Evolutionary conservation across 306 rosid species (phyloP), one percentile per base, ranked within the genome.

Genomic region (Vicia faba): DNA sequence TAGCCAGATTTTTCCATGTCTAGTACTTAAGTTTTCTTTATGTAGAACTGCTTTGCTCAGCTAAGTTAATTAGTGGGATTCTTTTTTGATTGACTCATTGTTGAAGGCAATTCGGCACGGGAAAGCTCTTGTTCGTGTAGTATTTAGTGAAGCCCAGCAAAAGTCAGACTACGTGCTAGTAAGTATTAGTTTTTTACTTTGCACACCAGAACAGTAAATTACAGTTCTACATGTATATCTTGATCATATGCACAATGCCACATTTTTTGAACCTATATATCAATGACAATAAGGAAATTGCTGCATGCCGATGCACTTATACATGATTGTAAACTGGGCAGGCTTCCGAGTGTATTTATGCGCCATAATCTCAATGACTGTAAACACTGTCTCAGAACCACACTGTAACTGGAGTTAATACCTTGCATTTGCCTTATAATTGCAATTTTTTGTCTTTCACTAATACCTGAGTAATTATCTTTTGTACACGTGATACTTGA

Each of bases 101-200:
- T 64, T 85, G 84, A 74, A 92, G 98, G 96, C 96, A 77, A 76
- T 78, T 71, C 84, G 80, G 67, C 87, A 74, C 69, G 98, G 98
- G 70, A 86, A 80, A 78, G 96, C 96, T 68, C 96, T 92, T 44
- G 77, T 92, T 76, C 89, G 85, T 75, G 40, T 89, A 66, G 77
- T 93, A 75, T 79, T 89, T 44, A 75, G 82, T 64, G 75, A 75
- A 44, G 81, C 75, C 62, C 89, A 73, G 4, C 82, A 78, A 77
- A 92, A 87, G 74, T 87, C 96, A 20, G 96, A 92, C 80, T 89
- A 87, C 35, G 48, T 84, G 76, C 92, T 92, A 84, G 98, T 92
- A 83, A 67, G 72, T 73, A 51, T 46, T 61, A 69, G 18, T 75
- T 45, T 40, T 55, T 64, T 75, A n/a, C 45, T 45, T 26, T 50